Conservation (phyloP, 1,284 basidiomycete genomes). For the Fomes fomentarius region DNA sequence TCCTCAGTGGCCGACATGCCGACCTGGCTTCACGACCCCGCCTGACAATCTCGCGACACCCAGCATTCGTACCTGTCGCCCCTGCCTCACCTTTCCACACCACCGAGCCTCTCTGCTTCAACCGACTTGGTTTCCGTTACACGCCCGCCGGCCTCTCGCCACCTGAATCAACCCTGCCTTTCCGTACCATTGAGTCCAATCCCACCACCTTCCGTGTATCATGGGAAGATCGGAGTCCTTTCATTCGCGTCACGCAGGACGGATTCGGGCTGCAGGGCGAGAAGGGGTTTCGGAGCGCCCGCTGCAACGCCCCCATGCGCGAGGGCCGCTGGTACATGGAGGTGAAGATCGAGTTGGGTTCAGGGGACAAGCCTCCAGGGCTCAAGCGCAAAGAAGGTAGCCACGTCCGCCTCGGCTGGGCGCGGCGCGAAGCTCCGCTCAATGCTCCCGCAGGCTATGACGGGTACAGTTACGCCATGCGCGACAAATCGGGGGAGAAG, state of each 20-base stretch:
- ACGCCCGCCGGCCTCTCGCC: constrained; percentile 77
- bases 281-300: constrained; percentile 89
- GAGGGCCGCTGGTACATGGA: constrained; percentile 97
- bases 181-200: constrained; percentile 78
- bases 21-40: constrained; percentile 69
- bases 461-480: constrained; percentile 90
- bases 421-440: constrained; percentile 86
- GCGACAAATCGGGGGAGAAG: constrained; percentile 93
- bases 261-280: constrained; percentile 81
- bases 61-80: constrained; percentile 58
- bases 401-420: constrained; percentile 92
- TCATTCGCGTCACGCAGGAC: constrained; percentile 81
- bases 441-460: constrained; percentile 95
- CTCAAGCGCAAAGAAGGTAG: constrained; percentile 63
- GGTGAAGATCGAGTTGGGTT: constrained; percentile 78
- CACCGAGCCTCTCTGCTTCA: constrained; percentile 73
- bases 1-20: constrained; percentile 58
- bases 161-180: constrained; percentile 60
- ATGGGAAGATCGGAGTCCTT: constrained; percentile 88
- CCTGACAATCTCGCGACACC: constrained; percentile 72
- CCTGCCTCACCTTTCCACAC: constrained; percentile 61
- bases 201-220: constrained; percentile 71
- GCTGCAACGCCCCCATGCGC: constrained; percentile 88
- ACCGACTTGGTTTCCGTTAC: constrained; percentile 81
- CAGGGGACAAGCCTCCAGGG: constrained; percentile 60